Base-by-base conservation (phyloP, 2,329 filamentous ascomycete species). In the Xylaria sp. region DNA sequence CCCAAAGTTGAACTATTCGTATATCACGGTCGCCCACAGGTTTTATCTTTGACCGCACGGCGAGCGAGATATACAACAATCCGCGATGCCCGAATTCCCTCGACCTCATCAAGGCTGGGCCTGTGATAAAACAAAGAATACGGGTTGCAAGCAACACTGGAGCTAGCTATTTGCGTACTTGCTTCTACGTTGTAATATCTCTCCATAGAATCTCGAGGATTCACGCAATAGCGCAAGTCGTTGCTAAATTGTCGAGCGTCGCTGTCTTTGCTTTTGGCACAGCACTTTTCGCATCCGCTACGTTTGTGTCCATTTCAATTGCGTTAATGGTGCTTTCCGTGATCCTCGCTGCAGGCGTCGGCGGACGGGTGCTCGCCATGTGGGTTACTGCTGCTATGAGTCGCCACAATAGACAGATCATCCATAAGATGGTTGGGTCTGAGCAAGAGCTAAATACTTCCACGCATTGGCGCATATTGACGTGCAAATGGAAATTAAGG, bases 351-450 rank as follows among this genome's bases (percentile, higher is more conserved):
- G 35, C 44, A 4, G 54, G 54, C 6, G 44, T 57, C 13, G 33
- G 60, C 57, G 58, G 67, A 51, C 48, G 63, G 25, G 44, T 49
- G 29, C 65, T 63, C 54, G 61, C 61, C 56, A 67, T 67, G 33
- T 57, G 44, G 54, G 13, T 41, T n/a, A n/a, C n/a, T n/a, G n/a
- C n/a, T n/a, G n/a, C n/a, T n/a, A n/a, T n/a, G n/a, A n/a, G n/a
- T n/a, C n/a, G n/a, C n/a, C n/a, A n/a, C n/a, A n/a, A n/a, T n/a
- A n/a, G n/a, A n/a, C n/a, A n/a, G n/a, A n/a, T n/a, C n/a, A n/a
- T n/a, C n/a, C n/a, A n/a, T n/a, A n/a, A n/a, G n/a, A n/a, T n/a
- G n/a, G n/a, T n/a, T n/a, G n/a, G n/a, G n/a, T n/a, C n/a, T n/a
- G n/a, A n/a, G n/a, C n/a, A n/a, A n/a, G n/a, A n/a, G n/a, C n/a